These are phyloP conservation scores for Spizellomyces punctatus DNA, from an alignment of 192 early-diverging fungal species.

Conservation along the genomic window DNA sequence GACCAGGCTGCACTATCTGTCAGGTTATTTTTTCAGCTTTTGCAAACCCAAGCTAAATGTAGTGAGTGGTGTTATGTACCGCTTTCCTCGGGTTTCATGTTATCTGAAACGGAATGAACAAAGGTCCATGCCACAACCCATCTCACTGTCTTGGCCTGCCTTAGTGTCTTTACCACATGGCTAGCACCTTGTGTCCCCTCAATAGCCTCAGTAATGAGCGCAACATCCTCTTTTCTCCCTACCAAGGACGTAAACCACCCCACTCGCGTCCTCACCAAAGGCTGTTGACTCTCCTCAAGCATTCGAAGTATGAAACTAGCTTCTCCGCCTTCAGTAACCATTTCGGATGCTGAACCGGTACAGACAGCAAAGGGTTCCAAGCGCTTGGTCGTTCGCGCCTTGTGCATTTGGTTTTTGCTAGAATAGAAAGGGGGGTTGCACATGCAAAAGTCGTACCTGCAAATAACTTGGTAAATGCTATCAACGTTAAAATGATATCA, in stretches of 20 bases:
- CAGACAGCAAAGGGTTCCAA: constrained; percentile 55
- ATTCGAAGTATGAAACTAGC: constrained; percentile 67
- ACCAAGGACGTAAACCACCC: constrained; percentile 85
- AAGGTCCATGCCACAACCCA: constrained; percentile 36
- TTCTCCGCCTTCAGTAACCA: constrained; percentile 83
- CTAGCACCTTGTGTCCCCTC: constrained; percentile 36
- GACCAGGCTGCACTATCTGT: no score
- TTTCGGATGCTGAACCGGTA: constrained; percentile 65
- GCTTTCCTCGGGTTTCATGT: no score
- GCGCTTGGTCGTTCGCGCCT: constrained; percentile 54
- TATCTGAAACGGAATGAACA: no score
- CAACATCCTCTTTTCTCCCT: constrained; percentile 55
- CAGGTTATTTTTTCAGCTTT: no score
- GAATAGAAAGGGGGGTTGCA: constrained; percentile 93
- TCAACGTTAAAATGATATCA: not conserved
- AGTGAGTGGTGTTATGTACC: no score
- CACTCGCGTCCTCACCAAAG: constrained; percentile 3
- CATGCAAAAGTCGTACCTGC: constrained; percentile 71
- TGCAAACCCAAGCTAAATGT: no score
- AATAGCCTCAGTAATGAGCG: constrained; percentile 9
- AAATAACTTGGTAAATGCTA: not conserved
- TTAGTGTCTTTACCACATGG: constrained; percentile 27
- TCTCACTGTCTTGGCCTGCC: constrained; percentile 27
- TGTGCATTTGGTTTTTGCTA: constrained; percentile 57
- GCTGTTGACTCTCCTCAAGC: constrained; percentile 8